Evolutionary conservation across 2,329 filamentous ascomycete genomes (phyloP).

Genomic region (Fusarium nurragi): DNA sequence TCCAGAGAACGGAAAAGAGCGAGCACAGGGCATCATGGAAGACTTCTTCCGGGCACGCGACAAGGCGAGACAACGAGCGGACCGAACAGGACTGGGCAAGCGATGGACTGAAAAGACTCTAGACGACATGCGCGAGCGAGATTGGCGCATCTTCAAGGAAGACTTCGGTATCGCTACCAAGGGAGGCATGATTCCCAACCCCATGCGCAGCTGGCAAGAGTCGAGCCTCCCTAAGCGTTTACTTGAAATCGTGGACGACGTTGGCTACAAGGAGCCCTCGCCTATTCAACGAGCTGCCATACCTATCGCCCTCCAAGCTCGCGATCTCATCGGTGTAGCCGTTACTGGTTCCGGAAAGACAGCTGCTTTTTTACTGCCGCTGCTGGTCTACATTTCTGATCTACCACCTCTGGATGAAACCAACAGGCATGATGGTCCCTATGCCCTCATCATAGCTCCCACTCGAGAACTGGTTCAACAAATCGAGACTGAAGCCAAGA

Average conservation of each 20-base stretch:
- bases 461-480: slow-evolving; percentile 98
- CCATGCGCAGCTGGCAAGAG: slow-evolving; percentile 94
- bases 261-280: slow-evolving; percentile 91
- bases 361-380: slow-evolving; percentile 88
- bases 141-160: slow-evolving; percentile 99
- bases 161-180: slow-evolving; percentile 98
- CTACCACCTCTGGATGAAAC: slow-evolving; percentile 84
- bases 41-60: slow-evolving; percentile 73
- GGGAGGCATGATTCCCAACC: slow-evolving; percentile 89
- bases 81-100: slow-evolving; percentile 81
- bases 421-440: slow-evolving; percentile 94
- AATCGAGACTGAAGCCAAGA: slow-evolving; percentile 92
- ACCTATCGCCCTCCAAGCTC: slow-evolving; percentile 88
- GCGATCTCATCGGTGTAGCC: slow-evolving; percentile 97
- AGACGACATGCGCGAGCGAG: slow-evolving; percentile 93
- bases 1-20: slow-evolving; percentile 75
- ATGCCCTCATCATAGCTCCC: slow-evolving; percentile 95
- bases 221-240: slow-evolving; percentile 80
- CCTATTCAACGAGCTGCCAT: slow-evolving; percentile 95
- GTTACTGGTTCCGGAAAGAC: slow-evolving; percentile 99
- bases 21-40: slow-evolving; percentile 83
- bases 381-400: slow-evolving; percentile 94
- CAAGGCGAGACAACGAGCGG: slow-evolving; percentile 76
- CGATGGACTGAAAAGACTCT: slow-evolving; percentile 96
- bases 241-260: slow-evolving; percentile 81